Percentiles rank a stretch among this genome's conserved stretches.
Conservation (phyloP, 306 rosid genomes). For the Medicago lupulina region DNA sequence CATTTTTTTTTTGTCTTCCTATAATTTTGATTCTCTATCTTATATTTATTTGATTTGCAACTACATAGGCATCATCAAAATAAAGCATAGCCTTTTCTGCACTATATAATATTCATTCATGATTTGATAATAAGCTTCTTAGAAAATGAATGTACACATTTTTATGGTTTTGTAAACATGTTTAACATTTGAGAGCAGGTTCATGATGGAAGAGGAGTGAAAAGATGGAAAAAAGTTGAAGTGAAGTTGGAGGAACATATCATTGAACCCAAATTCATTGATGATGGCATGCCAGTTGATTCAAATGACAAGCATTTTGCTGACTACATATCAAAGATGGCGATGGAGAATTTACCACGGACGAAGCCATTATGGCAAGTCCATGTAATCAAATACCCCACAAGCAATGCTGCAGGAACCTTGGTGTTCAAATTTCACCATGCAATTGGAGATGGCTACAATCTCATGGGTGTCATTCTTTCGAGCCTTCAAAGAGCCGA, state of each 20-base stretch:
- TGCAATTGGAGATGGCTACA: constrained; percentile 59
- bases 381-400: constrained; percentile 34
- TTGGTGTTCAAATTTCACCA: constrained; percentile 48
- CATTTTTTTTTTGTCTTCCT: background rate
- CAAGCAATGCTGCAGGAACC: background rate
- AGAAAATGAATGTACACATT: background rate
- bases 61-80: background rate
- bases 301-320: constrained; percentile 18
- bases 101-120: background rate
- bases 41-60: background rate
- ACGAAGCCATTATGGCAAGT: constrained; percentile 34
- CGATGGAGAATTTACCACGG: constrained; percentile 10
- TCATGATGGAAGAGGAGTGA: constrained; percentile 18
- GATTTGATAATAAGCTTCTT: background rate
- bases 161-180: background rate
- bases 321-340: constrained; percentile 25
- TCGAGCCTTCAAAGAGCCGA: constrained; percentile 46
- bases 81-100: background rate
- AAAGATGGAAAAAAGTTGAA: constrained; percentile 35
- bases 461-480: constrained; percentile 49
- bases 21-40: background rate
- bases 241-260: constrained; percentile 38
- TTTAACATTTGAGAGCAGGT: constrained; percentile 16
- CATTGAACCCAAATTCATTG: background rate
- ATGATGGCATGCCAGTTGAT: background rate